Base-by-base conservation (phyloP, 2,329 filamentous ascomycete genomes). In the Sporothrix schenckii region DNA sequence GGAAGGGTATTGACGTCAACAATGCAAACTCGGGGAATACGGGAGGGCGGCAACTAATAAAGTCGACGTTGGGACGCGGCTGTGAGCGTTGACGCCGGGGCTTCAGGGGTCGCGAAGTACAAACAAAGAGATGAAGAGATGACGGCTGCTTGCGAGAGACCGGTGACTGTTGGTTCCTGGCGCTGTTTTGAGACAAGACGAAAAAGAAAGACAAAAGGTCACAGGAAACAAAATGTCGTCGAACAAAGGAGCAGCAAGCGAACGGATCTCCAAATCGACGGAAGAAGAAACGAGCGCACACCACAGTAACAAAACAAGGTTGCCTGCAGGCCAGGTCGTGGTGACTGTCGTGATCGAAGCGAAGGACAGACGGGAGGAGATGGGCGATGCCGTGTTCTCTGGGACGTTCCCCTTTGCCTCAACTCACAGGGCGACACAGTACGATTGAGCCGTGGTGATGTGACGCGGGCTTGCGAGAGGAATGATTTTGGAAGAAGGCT, bases 211-310 rank as follows among this genome's bases (percentile, higher is more conserved):
- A 41, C 30, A 50, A 34, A 63, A 54, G 5, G 19, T 13, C 4
- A n/a, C 4, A 14, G 34, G 54, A 34, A 56, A 24, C 11, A 30
- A 52, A 52, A 53, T 24, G 27, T 16, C 47, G 67, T 61, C 30
- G 16, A 60, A 69, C 47, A 69, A 65, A 69, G 68, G 58, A 63
- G 47, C 21, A 52, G 34, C 68, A 49, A 63, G 68, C 56, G 68
- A 63, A 21, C 44, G 68, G 27, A 9, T 44, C 56, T 58, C 44
- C 54, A 52, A 69, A 34, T 6, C 54, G 39, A 58, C 52, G 66
- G 66, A 68, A 56, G 39, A 52, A 65, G 61, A 41, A n/a, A 41
- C 14, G 27, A 50, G 44, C 16, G n/a, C 11, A 3, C 30, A 27
- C 49, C 34, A 30, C 30, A 30, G 50, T 34, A 67, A 58, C 66